phyloP scores from a whole-genome alignment of 2,329 filamentous ascomycete genomes.

The Curvularia lunata region DNA sequence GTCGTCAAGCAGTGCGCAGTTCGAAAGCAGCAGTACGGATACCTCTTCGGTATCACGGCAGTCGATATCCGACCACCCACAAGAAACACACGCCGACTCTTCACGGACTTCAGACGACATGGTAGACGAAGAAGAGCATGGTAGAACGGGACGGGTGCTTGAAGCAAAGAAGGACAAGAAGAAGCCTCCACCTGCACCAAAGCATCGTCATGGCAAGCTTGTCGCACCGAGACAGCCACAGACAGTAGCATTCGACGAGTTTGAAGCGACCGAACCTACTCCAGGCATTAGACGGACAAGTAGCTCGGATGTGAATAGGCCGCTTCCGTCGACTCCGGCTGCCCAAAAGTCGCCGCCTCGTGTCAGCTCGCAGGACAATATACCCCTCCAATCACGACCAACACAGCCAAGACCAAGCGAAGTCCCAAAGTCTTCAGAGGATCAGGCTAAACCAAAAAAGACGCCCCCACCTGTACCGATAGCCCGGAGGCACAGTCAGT shows the following conservation, averaged over 20 bases:
- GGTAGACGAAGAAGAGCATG: slow-evolving; percentile 59
- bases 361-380: slow-evolving; percentile 31
- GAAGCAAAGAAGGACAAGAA: slow-evolving; percentile 63
- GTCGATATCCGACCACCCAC: slow-evolving; percentile 62
- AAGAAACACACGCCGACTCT: slow-evolving; percentile 56
- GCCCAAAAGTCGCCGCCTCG: slow-evolving; percentile 26
- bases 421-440: slow-evolving; percentile 29
- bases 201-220: slow-evolving; percentile 77
- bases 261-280: slow-evolving; percentile 33
- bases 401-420: slow-evolving; percentile 21
- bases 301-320: slow-evolving; percentile 65
- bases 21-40: slow-evolving; percentile 62
- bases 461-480: slow-evolving; percentile 46
- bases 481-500: slow-evolving; percentile 46
- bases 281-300: slow-evolving; percentile 36
- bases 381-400: slow-evolving; percentile 22
- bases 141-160: slow-evolving; percentile 41
- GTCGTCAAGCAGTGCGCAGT: slow-evolving; percentile 30
- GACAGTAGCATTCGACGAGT: slow-evolving; percentile 45
- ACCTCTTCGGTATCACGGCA: slow-evolving; percentile 65
- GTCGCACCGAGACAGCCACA: slow-evolving; percentile 61
- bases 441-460: slow-evolving; percentile 35
- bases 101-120: slow-evolving; percentile 66
- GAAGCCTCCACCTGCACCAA: slow-evolving; percentile 70
- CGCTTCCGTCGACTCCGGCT: slow-evolving; percentile 62